Percentiles rank a stretch among this genome's conserved stretches.
Conservation (phyloP, 768 basidiomycete species). For the Termitomyces sp. region DNA sequence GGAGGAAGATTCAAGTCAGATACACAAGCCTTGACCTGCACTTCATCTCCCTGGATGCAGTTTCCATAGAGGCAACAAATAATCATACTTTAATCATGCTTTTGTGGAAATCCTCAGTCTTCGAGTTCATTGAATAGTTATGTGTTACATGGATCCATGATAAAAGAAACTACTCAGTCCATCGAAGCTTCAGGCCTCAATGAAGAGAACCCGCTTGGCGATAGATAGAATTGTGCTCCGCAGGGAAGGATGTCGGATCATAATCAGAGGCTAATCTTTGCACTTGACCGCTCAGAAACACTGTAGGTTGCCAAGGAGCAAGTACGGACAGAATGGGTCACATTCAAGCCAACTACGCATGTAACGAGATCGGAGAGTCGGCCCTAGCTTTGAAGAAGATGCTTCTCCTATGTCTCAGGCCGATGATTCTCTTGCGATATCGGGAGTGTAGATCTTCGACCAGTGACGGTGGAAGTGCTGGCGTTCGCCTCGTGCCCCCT, state of each 20-base stretch:
- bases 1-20: slow-evolving; percentile 17
- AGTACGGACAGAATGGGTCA: neutral
- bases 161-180: neutral
- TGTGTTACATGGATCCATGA: neutral
- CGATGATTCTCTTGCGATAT: neutral
- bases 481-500: neutral
- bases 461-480: neutral
- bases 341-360: neutral
- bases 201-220: too few species aligned
- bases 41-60: neutral
- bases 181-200: too few species aligned
- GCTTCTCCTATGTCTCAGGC: neutral
- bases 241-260: neutral
- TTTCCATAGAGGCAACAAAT: neutral
- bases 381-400: neutral
- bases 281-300: neutral
- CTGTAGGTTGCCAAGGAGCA: too few species aligned
- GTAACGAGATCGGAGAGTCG: neutral
- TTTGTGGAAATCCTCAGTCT: neutral
- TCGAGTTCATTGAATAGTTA: neutral
- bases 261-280: neutral
- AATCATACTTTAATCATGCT: neutral
- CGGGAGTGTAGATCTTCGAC: too few species aligned
- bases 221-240: too few species aligned
- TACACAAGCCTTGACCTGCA: neutral